phyloP scores from a whole-genome alignment of 495 filamentous ascomycete species.

The Penicillium macrosclerotiorum region DNA sequence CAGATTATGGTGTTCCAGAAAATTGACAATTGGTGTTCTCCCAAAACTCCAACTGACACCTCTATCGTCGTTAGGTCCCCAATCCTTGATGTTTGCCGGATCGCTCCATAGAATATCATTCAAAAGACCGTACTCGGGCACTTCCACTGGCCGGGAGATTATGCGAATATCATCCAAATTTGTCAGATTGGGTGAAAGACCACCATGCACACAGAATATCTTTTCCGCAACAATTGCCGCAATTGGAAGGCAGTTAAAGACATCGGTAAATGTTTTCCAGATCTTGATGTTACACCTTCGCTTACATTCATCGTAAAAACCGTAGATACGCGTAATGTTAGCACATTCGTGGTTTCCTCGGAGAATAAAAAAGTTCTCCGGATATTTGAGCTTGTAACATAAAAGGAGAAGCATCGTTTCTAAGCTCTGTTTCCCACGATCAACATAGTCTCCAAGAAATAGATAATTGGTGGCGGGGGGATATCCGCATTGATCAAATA shows the following conservation, averaged over 20 bases:
- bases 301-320: conserved; percentile 5
- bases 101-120: conserved; percentile 4
- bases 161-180: conserved; percentile 6
- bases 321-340: conserved; percentile 5
- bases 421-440: conserved; percentile 1
- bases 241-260: conserved; percentile 3
- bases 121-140: conserved; percentile 4
- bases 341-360: conserved; percentile 4
- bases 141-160: conserved; percentile 3
- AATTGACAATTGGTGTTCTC: conserved; percentile 1
- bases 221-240: conserved; percentile 3
- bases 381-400: conserved; percentile 6
- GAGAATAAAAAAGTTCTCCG: conserved; percentile 2
- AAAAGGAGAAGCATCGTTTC: conserved; percentile 1
- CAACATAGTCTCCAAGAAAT: conserved; percentile 3
- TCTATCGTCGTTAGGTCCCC: conserved; percentile 1
- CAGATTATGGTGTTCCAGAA: conserved; percentile 1
- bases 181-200: conserved; percentile 1
- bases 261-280: conserved; percentile 4
- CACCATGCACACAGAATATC: conserved; percentile 4
- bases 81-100: conserved; percentile 1
- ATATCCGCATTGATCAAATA: conserved; percentile 1
- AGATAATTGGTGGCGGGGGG: conserved; percentile 1
- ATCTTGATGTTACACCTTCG: conserved; percentile 4
- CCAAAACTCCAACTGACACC: conserved; percentile 6